A percentile compares a stretch with the other conserved stretches of the same genome.
Conservation (phyloP, 805 yeast genomes). For the Tetrapisispora phaffii region DNA sequence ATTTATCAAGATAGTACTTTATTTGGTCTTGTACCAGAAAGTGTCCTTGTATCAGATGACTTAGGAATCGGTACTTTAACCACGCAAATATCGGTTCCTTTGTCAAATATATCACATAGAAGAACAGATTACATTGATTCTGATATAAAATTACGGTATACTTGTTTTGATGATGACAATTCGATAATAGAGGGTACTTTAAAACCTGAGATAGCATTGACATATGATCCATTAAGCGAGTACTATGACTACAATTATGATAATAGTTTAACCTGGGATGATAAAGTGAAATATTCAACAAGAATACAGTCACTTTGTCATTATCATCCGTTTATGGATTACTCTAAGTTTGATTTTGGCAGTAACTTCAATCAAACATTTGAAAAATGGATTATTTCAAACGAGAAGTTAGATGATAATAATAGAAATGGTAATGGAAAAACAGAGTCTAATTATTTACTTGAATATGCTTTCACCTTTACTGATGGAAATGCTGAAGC, state of each 20-base stretch:
- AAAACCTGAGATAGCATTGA: not conserved
- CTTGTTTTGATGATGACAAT: conserved; percentile 14
- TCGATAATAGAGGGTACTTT: conserved; percentile 1
- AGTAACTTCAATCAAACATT: not conserved
- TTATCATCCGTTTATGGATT: not conserved
- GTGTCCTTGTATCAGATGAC: conserved; percentile 10
- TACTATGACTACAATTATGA: not conserved
- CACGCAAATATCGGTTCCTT: conserved; percentile 23
- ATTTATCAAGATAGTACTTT: conserved; percentile 14
- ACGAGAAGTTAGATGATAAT: not conserved
- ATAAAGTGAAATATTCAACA: not conserved
- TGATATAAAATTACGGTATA: conserved; percentile 11
- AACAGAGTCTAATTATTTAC: not conserved
- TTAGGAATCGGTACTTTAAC: conserved; percentile 22
- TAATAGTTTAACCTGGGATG: not conserved
- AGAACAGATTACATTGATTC: conserved; percentile 3
- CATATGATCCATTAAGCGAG: not conserved
- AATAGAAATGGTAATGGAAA: not conserved
- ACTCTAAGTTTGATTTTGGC: not conserved
- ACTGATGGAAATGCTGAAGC: not conserved
- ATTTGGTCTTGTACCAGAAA: conserved; percentile 10
- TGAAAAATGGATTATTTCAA: not conserved
- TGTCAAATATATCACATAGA: conserved; percentile 9
- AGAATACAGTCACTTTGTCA: not conserved
- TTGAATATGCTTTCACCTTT: not conserved